Evolutionary conservation across 2,329 filamentous ascomycete species (phyloP).

Genomic region (Trichoderma sp.): DNA sequence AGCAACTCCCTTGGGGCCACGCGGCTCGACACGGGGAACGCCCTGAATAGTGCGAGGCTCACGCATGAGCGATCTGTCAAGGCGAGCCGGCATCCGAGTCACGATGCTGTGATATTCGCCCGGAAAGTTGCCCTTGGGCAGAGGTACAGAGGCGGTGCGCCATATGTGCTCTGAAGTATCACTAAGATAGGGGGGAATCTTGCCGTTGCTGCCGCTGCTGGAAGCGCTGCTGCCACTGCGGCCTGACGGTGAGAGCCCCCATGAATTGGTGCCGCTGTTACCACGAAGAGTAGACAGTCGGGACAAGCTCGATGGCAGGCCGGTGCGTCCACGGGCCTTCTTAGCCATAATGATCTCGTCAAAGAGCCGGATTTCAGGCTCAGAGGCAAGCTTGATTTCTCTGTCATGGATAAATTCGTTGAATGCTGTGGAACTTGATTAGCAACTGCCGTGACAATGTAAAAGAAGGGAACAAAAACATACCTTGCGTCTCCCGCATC

Average conservation of each 20-base stretch:
- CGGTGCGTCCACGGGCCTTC: slow-evolving; percentile 62
- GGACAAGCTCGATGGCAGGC: slow-evolving; percentile 62
- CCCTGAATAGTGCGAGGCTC: slow-evolving; percentile 88
- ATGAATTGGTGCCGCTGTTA: slow-evolving; percentile 48
- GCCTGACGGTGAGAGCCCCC: slow-evolving; percentile 36
- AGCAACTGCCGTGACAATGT: background rate
- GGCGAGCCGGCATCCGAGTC: slow-evolving; percentile 70
- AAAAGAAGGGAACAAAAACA: slow-evolving; percentile 21
- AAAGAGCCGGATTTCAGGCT: slow-evolving; percentile 70
- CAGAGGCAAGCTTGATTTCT: slow-evolving; percentile 60
- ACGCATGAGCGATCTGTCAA: slow-evolving; percentile 85
- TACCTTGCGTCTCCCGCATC: slow-evolving; percentile 67
- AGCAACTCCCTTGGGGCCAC: slow-evolving; percentile 48
- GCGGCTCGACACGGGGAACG: slow-evolving; percentile 62
- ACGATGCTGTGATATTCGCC: slow-evolving; percentile 61
- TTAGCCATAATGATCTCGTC: slow-evolving; percentile 84
- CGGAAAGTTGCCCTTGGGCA: slow-evolving; percentile 59
- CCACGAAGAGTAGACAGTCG: slow-evolving; percentile 59
- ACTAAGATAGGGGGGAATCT: slow-evolving; percentile 59
- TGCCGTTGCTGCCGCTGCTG: slow-evolving; percentile 32
- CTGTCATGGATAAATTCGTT: slow-evolving; percentile 84
- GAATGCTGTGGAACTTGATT: slow-evolving; percentile 42
- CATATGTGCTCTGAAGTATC: slow-evolving; percentile 78
- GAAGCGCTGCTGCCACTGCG: slow-evolving; percentile 20
- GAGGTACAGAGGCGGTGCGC: slow-evolving; percentile 63